Base-by-base conservation (phyloP, 2,329 filamentous ascomycete species). In the Xylariaceae sp. region DNA sequence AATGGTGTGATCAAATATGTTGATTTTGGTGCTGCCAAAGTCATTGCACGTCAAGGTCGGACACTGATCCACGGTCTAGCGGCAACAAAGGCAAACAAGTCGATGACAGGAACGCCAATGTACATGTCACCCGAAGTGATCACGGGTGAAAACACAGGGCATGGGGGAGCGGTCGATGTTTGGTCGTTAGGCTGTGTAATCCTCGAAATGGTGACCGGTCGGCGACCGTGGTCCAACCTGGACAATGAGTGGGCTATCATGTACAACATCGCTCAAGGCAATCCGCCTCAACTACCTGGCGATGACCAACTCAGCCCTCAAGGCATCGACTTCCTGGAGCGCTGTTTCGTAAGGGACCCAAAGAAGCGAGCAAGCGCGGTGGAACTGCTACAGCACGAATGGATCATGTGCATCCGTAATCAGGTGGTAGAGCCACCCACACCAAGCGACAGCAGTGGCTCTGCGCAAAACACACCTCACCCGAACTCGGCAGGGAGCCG, bases 171-270 rank as follows among this genome's bases (percentile, higher is more conserved):
- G 3, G 89, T 94, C 34, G 91, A 98, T 60, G 83, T 97, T 47
- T 98, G 91, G 91, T 96, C 90, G 3, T 76, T 98, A 3, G 91
- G 93, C 40, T 98, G 93, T 61, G 93, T 98, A 29, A 88, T 98
- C 51, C 78, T 96, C 32, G 93, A 98, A 65, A 97, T 98, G 91
- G 89, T 89, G 3, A 98, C 93, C 0, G 93, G 93, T 16, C 81
- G 89, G 48, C 82, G 91, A 13, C 93, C 93, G 1, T 98, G 93
- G 93, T 89, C 89, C 19, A 89, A 85, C 50, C 81, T 97, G 35
- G 93, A 98, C 69, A 98, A 98, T 61, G 93, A 98, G 65, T 98
- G 90, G 89, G 93, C 93, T 32, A 97, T 98, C 69, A 98, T 98
- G 93, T 98, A 96, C 76, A 97, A 97, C 71, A 98, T 98, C 59